Base-by-base conservation (phyloP, 2,329 filamentous ascomycete species). In the Thelonectria rubi region DNA sequence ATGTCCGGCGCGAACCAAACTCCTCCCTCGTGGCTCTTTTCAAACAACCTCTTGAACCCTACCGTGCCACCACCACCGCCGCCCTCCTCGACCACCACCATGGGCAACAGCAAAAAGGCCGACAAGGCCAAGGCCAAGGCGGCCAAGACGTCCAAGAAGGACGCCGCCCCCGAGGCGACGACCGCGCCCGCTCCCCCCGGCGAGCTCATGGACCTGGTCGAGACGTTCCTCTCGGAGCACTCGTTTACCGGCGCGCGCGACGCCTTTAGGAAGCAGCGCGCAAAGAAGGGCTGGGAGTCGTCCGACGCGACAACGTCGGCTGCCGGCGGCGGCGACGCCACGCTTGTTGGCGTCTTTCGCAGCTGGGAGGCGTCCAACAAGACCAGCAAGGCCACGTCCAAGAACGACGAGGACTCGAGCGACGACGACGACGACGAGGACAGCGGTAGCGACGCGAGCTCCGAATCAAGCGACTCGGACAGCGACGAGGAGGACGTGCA, bases 201-300 rank as follows among this genome's bases (percentile, higher is more conserved):
- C 26, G 83, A 90, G 75, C 79, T 93, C 37, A 80, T 93, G 72
- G 85, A 88, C 63, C 80, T 92, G 15, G 83, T 93, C 69, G 86
- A 87, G 64, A 77, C 79, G 20, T 93, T 93, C 75, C 81, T 93
- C 51, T 82, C 83, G 43, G 83, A 89, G 47, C 83, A 90, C 74
- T 84, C 86, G n/a, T 90, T 91, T 70, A 76, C 81, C 49, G 81
- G 82, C 60, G 86, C 90, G 47, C 85, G 84, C 71, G 79, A 82
- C 61, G 84, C 86, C 5, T 89, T 93, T 71, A 80, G 82, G 69
- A 86, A 88, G 73, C 87, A 92, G 72, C 81, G 85, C 55, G 83
- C 78, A 73, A 81, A 79, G 76, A 83, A 83, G 65, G 82, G 81
- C 52, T 84, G 80, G 80, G 70, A 72, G 18, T 65, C 76, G 18